phyloP scores from a whole-genome alignment of 345 rosid species.

The Hibiscus trionum region DNA sequence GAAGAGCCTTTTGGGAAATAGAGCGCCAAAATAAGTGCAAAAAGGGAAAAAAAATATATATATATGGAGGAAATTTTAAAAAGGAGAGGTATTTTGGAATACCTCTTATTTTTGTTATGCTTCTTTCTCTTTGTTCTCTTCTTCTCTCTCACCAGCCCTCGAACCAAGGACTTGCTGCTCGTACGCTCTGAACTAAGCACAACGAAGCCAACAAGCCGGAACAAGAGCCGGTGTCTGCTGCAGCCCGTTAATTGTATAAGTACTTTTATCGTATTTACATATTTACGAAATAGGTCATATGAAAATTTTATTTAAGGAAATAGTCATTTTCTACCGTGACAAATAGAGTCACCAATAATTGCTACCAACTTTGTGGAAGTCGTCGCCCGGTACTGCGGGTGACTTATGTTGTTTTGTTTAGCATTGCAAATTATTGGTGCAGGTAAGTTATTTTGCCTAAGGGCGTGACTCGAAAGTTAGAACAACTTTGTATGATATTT shows the following conservation, averaged over 20 bases:
- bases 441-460: too few species aligned
- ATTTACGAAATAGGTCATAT: too few species aligned
- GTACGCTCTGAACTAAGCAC: not conserved
- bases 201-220: conserved; percentile 1
- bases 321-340: too few species aligned
- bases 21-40: not conserved
- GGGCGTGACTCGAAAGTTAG: too few species aligned
- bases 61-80: not conserved
- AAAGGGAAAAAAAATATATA: not conserved
- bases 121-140: not conserved
- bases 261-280: too few species aligned
- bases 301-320: too few species aligned
- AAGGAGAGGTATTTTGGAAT: conserved; percentile 1
- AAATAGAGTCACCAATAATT: too few species aligned
- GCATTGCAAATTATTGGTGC: too few species aligned
- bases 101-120: conserved; percentile 1
- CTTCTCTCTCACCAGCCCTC: not conserved
- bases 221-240: not conserved
- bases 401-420: too few species aligned
- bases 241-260: not conserved
- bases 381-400: too few species aligned
- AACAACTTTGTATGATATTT: too few species aligned
- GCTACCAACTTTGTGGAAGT: too few species aligned
- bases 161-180: not conserved
- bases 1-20: not conserved